Percentiles rank a stretch among this genome's conserved stretches.
Conservation (phyloP, 108 stramenopile genomes). For the Skeletonema menzelii region DNA sequence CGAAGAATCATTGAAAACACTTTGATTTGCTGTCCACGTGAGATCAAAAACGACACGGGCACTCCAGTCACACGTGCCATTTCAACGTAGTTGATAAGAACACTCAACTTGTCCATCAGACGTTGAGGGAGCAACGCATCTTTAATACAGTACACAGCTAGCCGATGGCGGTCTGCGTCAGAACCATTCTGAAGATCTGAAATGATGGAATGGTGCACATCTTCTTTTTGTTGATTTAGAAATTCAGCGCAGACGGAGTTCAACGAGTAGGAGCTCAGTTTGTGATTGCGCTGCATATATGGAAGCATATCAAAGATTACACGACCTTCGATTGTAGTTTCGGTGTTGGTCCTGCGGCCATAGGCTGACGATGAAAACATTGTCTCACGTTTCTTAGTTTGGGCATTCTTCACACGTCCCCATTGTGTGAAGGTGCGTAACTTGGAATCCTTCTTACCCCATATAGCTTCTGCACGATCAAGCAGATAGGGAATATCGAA, state of each 20-base stretch:
- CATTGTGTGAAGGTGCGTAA: slow-evolving; percentile 77
- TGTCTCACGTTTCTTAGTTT: slow-evolving; percentile 92
- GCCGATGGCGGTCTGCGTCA: slow-evolving; percentile 96
- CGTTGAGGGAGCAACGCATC: slow-evolving; percentile 95
- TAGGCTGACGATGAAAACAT: slow-evolving; percentile 97
- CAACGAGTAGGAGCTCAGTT: slow-evolving; percentile 95
- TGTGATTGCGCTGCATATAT: slow-evolving; percentile 99
- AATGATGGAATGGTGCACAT: slow-evolving; percentile 99
- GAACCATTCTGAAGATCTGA: slow-evolving; percentile 95
- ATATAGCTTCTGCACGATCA: slow-evolving; percentile 90
- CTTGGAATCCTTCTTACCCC: slow-evolving; percentile 42
- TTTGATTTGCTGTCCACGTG: slow-evolving; percentile 99
- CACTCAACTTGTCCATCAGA: slow-evolving; percentile 97
- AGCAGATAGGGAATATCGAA: slow-evolving; percentile 99
- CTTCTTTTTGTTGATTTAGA: slow-evolving; percentile 98
- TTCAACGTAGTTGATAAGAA: slow-evolving; percentile 98
- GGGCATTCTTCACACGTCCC: slow-evolving; percentile 84
- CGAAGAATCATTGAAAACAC: slow-evolving; percentile 98
- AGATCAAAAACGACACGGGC: slow-evolving; percentile 93
- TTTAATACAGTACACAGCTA: slow-evolving; percentile 99
- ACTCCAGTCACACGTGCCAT: slow-evolving; percentile 99
- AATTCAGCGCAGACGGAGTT: slow-evolving; percentile 98
- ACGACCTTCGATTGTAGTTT: slow-evolving; percentile 95
- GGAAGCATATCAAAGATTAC: slow-evolving; percentile 99
- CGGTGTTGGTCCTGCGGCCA: slow-evolving; percentile 94